Base-by-base conservation (phyloP, 768 basidiomycete species). In the Scleroderma bovista region DNA sequence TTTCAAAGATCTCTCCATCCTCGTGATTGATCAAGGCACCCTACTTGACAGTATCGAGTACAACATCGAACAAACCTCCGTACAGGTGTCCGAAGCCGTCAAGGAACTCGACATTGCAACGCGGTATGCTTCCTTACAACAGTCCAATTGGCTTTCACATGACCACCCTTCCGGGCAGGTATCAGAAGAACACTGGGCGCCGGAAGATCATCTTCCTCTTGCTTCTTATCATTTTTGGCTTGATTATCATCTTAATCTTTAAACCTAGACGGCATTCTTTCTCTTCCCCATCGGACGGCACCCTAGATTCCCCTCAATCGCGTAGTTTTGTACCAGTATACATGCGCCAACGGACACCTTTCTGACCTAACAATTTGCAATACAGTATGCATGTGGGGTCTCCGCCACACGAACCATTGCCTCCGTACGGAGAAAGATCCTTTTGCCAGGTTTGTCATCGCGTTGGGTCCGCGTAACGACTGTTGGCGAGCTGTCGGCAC, bases 21-120 rank as follows among this genome's bases (percentile, higher is more conserved):
- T 99, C 48, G 92, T 99, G 51, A 97, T 98, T 55, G 96, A 98
- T 69, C 96, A 99, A 62, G 96, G 96, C 24, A 97, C 95, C 24
- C 79, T 99, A 29, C 77, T 98, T 48, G 96, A 98, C 69, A 93
- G 91, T 33, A 80, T 98, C 49, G 96, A 99, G 69, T 99, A 92
- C 71, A 99, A 99, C 65, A 88, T 99, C 46, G 93, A 97, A 67
- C 86, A 89, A 66, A 90, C 94, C 5, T 86, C 86, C 16, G 79
- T 79, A 29, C 81, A 91, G 46, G 77, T 94, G 64, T 69, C 83
- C 48, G 88, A 89, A 40, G 92, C 93, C 19, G 93, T 88, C 33
- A 80, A 81, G 60, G 93, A 96, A 57, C 74, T 99, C 44, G 73
- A 85, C 49, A 74, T 81, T 13, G 96, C 96, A 5, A 88, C 88